These are phyloP conservation scores for Dryas drummondii DNA, from an alignment of 306 rosid species.

Conservation along the genomic window DNA sequence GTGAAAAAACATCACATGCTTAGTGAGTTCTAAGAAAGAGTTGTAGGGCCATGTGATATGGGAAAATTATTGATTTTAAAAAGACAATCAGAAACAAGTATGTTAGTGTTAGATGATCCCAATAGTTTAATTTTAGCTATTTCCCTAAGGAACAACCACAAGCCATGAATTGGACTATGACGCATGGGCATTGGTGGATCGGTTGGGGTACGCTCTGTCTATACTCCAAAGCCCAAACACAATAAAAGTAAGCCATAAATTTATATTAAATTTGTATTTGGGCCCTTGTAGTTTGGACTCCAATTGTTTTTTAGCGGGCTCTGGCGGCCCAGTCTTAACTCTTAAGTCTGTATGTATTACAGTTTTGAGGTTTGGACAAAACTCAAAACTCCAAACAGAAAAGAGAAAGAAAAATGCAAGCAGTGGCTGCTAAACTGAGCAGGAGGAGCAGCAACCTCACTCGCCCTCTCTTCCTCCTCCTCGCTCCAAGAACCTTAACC, in stretches of 20 bases:
- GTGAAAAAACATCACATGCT: conserved; percentile 33
- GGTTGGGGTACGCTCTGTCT: too few species aligned
- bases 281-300: too few species aligned
- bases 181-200: too few species aligned
- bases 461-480: conserved; percentile 25
- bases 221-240: too few species aligned
- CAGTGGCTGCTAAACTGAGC: conserved; percentile 23
- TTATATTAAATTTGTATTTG: too few species aligned
- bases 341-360: too few species aligned
- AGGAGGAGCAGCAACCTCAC: conserved; percentile 27
- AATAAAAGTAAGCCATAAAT: too few species aligned
- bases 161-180: too few species aligned
- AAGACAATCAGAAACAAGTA: not conserved
- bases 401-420: not conserved
- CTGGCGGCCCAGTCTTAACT: too few species aligned
- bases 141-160: too few species aligned
- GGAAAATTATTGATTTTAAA: not conserved
- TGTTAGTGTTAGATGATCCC: not conserved
- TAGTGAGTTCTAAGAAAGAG: conserved; percentile 17
- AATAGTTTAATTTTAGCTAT: not conserved
- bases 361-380: too few species aligned
- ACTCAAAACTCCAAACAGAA: not conserved
- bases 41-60: conserved; percentile 13
- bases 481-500: conserved; percentile 27
- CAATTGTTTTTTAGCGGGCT: too few species aligned